Evolutionary conservation across 1,139 yeast species (phyloP).

Genomic region (Williopsis jadinii): DNA sequence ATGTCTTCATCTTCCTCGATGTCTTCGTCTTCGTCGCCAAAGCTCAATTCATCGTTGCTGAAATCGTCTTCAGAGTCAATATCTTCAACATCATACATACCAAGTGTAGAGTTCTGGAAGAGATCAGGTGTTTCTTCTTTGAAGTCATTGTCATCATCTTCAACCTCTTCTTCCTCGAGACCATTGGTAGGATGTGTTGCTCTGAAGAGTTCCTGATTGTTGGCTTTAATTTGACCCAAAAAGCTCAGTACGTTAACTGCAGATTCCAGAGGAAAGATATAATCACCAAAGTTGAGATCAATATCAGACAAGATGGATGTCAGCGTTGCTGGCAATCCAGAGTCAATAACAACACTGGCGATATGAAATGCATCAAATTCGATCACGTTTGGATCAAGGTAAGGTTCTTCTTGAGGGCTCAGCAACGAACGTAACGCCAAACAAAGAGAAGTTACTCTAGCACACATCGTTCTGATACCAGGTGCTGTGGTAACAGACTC

Average conservation of each 20-base stretch:
- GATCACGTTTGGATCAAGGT: constrained; percentile 11
- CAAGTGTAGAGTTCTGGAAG: constrained; percentile 80
- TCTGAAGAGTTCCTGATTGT: constrained; percentile 50
- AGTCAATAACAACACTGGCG: constrained; percentile 55
- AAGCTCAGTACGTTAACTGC: constrained; percentile 41
- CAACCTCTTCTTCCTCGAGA: constrained; percentile 56
- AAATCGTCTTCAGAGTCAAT: constrained; percentile 57
- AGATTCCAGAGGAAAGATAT: constrained; percentile 43
- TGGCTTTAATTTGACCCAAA: constrained; percentile 56
- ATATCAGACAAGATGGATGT: constrained; percentile 48
- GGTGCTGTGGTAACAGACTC: constrained; percentile 36
- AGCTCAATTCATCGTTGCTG: constrained; percentile 33
- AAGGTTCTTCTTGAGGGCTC: constrained; percentile 19
- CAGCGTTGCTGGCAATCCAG: constrained; percentile 47
- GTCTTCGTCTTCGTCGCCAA: constrained; percentile 29
- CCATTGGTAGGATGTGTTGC: constrained; percentile 39
- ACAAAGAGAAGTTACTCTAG: constrained; percentile 50
- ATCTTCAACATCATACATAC: constrained; percentile 86
- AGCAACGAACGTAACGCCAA: constrained; percentile 43
- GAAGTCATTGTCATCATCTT: constrained; percentile 51
- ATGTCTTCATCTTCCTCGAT: constrained; percentile 28
- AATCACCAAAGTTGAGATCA: constrained; percentile 61
- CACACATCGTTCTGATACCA: constrained; percentile 37
- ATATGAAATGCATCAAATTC: constrained; percentile 24
- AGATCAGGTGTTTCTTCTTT: constrained; percentile 79